Evolutionary conservation across 441 rosid species (phyloP), one percentile per base, ranked within the genome.

Genomic region (Metrosideros polymorpha): DNA sequence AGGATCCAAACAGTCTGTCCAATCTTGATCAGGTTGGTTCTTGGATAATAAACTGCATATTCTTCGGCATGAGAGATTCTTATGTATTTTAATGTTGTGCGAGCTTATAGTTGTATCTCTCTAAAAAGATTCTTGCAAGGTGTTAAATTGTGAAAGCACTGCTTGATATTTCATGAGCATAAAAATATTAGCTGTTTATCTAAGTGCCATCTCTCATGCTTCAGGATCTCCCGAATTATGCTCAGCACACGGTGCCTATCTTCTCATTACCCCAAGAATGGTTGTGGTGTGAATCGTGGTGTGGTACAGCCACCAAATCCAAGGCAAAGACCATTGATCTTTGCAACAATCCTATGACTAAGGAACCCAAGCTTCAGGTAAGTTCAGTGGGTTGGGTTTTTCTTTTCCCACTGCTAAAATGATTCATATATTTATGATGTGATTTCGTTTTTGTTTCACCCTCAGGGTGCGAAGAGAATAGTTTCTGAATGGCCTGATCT

Each of bases 251-350:
- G 2, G 99, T 98, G 83, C 99, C 99, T 39, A 94, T 98, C 83
- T 96, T 95, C 85, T 98, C 99, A 75, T 93, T 98, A 56, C 99
- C 99, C 66, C 98, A 93, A 93, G 99, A 98, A 89, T 98, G 99
- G 99, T 87, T 96, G 57, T 98, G 99, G 99, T 98, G 99, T 66
- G 99, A 98, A 87, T 98, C 99, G 45, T 98, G 99, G 99, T 98
- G 99, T 83, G 99, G 99, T 83, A 96, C 95, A 90, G 93, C 97
- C 89, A 96, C 99, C 77, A 98, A 98, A 90, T 84, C 96, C 39
- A 96, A 89, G 89, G 99, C 99, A 77, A 98, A 94, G 89, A 98
- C 99, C 39, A 96, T 98, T 56, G 99, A 98, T 89, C 98, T 98
- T 87, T 96, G 99, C 96, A 97, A 98, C 89, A 98, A 98, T 91